These are phyloP conservation scores for Suhomyces faveliae DNA, from an alignment of 805 yeast species.

Conservation along the genomic window DNA sequence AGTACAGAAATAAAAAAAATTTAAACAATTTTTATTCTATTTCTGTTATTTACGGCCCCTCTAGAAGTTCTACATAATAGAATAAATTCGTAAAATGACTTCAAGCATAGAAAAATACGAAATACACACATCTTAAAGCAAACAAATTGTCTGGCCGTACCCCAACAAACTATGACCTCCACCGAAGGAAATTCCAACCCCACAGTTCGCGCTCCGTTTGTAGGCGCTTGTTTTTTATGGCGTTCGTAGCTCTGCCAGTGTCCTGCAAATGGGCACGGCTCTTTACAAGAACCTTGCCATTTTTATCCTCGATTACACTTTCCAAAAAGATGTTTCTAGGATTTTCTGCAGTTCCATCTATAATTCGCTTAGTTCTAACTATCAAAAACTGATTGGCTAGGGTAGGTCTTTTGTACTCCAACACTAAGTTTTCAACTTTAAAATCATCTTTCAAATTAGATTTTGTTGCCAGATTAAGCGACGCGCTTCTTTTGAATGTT, in stretches of 20 bases:
- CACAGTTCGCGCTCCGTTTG: neutral
- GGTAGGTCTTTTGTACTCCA: conserved; percentile 69
- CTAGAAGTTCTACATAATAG: neutral
- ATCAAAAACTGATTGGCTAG: conserved; percentile 75
- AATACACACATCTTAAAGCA: neutral
- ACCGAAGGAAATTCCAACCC: neutral
- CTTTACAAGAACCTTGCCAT: conserved; percentile 56
- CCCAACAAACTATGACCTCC: neutral
- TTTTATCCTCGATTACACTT: conserved; percentile 52
- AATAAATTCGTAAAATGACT: neutral
- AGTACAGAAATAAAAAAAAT: neutral
- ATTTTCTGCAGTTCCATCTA: conserved; percentile 21
- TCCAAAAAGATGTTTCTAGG: conserved; percentile 39
- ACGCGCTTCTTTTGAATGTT: conserved; percentile 56
- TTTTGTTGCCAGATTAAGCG: conserved; percentile 34
- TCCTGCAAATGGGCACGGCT: conserved; percentile 50
- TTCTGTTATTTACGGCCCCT: neutral
- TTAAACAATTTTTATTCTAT: neutral
- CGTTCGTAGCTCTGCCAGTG: conserved; percentile 31
- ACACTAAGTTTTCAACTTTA: conserved; percentile 44
- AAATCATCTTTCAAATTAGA: conserved; percentile 37
- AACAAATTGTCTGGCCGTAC: neutral
- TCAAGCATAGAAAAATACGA: neutral
- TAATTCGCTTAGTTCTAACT: conserved; percentile 45
- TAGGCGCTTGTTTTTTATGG: neutral